Evolutionary conservation across 257 asterid species (phyloP), one percentile per base, ranked within the genome.

Genomic region (Primulina eburnea): DNA sequence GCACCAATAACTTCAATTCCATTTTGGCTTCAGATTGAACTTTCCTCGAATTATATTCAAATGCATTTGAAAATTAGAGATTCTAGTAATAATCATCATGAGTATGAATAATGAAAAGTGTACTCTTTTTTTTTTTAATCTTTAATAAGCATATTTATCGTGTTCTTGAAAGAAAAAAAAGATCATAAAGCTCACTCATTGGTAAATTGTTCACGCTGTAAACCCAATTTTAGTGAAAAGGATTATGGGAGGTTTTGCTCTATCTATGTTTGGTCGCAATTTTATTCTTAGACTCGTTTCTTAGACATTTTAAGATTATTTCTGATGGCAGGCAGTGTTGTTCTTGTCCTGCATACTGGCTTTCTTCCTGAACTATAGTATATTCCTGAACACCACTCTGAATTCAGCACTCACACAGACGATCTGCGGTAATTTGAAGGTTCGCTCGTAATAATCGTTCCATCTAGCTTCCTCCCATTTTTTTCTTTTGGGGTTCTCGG

Each of bases 321-420:
- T 70, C 21, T 38, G 69, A 64, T 77, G 63, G 62, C 89, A 93
- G 98, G 83, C 58, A 35, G 89, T 93, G 43, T 40, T 93, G 87
- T 79, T 85, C 65, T 78, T 90, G 55, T 90, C 98, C 60, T 93
- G 98, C 78, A 65, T 93, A 64, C 77, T 90, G 76, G 97, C 96
- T 26, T 92, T 90, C 85, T 81, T 90, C 77, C 82, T 93, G 73
- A 93, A 93, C 63, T 93, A 93, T 70, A 76, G 87, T 17, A 82
- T 90, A 28, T 90, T 93, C 81, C 90, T 90, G 73, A 93, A 93
- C 81, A 90, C 98, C 2, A 88, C 97, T 73, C 89, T 90, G 60
- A 93, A 93, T 73, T 93, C 98, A 35, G 97, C 98, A 2, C 84
- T 92, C 76, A 88, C 97, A 8, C 97, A 93, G 89, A 89, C 98